Percentiles rank a stretch among this genome's conserved stretches.
These are phyloP conservation scores for Yamadazyma nakazawae DNA, from an alignment of 805 yeast genomes.

Conservation along the genomic window DNA sequence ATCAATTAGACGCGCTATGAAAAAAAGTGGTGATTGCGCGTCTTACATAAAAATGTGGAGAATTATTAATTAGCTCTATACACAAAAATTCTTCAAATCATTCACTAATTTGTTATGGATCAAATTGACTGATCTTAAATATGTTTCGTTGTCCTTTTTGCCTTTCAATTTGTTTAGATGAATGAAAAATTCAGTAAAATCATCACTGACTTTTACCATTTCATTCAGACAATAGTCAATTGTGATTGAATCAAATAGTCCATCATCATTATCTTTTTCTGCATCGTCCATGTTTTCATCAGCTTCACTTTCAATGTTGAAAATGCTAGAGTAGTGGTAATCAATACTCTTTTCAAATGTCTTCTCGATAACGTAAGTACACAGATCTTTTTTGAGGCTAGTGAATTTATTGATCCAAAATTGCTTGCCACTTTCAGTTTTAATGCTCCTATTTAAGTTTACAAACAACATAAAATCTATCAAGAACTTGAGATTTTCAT, in stretches of 20 bases:
- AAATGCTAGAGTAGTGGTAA: slow-evolving; percentile 27
- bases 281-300: slow-evolving; percentile 11
- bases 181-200: slow-evolving; percentile 9
- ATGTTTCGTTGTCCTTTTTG: slow-evolving; percentile 4
- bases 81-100: slow-evolving; percentile 5
- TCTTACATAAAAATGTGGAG: slow-evolving; percentile 3
- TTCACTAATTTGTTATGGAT: slow-evolving; percentile 10
- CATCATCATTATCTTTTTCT: slow-evolving; percentile 19
- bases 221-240: slow-evolving; percentile 11
- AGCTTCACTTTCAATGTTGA: slow-evolving; percentile 15
- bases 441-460: slow-evolving; percentile 17
- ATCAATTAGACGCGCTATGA: slow-evolving; percentile 1
- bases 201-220: slow-evolving; percentile 4
- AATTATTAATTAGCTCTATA: background rate
- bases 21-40: slow-evolving; percentile 5
- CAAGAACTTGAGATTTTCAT: slow-evolving; percentile 24
- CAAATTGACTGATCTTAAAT: slow-evolving; percentile 8
- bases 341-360: slow-evolving; percentile 20
- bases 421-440: slow-evolving; percentile 16
- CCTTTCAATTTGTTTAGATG: background rate
- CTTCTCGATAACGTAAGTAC: background rate
- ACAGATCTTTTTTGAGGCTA: background rate
- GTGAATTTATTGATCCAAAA: slow-evolving; percentile 21
- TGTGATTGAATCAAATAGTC: slow-evolving; percentile 11
- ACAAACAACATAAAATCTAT: slow-evolving; percentile 22